These are phyloP conservation scores for Colletotrichum trifolii DNA, from an alignment of 2,329 filamentous ascomycete species.

Conservation along the genomic window DNA sequence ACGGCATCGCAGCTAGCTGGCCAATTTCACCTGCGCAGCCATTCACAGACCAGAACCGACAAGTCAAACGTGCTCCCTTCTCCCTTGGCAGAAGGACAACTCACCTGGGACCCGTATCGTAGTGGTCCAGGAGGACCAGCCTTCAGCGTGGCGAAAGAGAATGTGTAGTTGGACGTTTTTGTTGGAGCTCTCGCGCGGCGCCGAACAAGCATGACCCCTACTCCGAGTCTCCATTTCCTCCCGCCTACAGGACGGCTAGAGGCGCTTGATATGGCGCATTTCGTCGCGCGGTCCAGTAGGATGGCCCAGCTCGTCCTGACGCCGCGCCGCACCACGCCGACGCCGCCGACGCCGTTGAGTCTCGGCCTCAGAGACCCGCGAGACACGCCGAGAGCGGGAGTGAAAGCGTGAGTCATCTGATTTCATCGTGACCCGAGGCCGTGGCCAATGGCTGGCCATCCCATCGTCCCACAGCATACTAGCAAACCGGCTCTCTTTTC, in stretches of 20 bases:
- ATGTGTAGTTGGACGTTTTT: background rate
- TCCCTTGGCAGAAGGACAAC: constrained; percentile 20
- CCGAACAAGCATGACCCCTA: constrained; percentile 35
- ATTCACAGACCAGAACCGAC: constrained; percentile 3
- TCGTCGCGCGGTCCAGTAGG: background rate
- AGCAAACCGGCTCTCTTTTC: no score
- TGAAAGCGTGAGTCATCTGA: constrained; percentile 23
- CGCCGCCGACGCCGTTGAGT: constrained; percentile 3
- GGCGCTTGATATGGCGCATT: background rate
- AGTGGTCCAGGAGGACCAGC: background rate
- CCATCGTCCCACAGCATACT: background rate
- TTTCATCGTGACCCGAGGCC: constrained; percentile 21
- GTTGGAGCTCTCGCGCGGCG: constrained; percentile 15
- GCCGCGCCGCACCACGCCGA: background rate
- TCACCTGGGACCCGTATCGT: constrained; percentile 1
- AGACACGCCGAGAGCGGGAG: background rate
- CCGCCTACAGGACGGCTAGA: background rate
- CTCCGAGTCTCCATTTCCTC: constrained; percentile 22
- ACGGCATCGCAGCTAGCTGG: constrained; percentile 7
- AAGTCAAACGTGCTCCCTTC: background rate
- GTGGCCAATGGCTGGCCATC: background rate
- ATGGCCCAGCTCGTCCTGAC: background rate
- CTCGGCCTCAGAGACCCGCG: constrained; percentile 4
- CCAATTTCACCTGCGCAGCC: constrained; percentile 11
- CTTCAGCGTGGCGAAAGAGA: constrained; percentile 15